Conservation (phyloP, 202 grass and related monocot species). For the Zizania palustris region DNA sequence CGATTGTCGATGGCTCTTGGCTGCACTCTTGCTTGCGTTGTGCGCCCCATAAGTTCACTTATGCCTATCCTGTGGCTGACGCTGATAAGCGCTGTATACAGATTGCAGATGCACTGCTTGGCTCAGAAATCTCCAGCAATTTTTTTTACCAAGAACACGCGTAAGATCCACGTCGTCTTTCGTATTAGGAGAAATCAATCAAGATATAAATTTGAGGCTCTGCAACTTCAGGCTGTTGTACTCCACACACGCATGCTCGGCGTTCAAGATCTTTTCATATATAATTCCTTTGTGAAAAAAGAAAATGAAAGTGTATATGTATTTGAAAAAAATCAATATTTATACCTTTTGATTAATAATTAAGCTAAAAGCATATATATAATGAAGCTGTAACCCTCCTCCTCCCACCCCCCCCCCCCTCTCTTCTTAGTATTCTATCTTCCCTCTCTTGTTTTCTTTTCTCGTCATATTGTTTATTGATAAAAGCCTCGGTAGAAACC, state of each 20-base stretch:
- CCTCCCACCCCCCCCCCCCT: too few relatives aligned
- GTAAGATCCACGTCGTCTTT: not conserved
- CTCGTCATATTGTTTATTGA: too few relatives aligned
- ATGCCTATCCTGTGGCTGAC: not conserved
- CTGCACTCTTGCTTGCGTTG: not conserved
- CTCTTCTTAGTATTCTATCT: too few relatives aligned
- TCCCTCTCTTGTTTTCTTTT: too few relatives aligned
- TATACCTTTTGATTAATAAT: too few relatives aligned
- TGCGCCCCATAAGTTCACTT: not conserved
- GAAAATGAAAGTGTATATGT: too few relatives aligned
- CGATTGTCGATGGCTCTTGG: constrained; percentile 6
- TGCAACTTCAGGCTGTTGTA: not conserved
- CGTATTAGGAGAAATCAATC: not conserved
- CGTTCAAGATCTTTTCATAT: too few relatives aligned
- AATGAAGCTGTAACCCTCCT: too few relatives aligned
- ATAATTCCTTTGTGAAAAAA: too few relatives aligned
- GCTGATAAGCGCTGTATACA: not conserved
- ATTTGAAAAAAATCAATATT: too few relatives aligned
- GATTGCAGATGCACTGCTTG: not conserved
- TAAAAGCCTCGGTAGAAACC: too few relatives aligned
- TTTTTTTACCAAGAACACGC: not conserved
- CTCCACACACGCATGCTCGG: not conserved
- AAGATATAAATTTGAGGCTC: not conserved
- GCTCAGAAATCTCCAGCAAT: not conserved
- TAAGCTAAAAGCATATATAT: too few relatives aligned